Conservation (phyloP, 768 basidiomycete genomes). For the Termitomyces sp. region DNA sequence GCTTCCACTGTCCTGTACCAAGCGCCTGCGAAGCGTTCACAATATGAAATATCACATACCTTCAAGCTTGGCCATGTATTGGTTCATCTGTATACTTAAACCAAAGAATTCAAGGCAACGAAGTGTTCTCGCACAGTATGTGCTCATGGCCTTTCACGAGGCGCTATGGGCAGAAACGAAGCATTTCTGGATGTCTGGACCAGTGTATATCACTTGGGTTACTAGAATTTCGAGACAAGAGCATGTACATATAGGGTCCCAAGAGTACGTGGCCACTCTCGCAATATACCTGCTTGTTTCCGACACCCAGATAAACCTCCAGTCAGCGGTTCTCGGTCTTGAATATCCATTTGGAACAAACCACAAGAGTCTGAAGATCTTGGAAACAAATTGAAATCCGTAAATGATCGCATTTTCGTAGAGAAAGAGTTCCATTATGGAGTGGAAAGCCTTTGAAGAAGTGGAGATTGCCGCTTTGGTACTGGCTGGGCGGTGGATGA, state of each 20-base stretch:
- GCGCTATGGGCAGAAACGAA: background rate
- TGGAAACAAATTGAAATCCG: background rate
- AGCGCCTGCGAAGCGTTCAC: too few species aligned
- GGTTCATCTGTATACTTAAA: background rate
- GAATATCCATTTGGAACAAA: background rate
- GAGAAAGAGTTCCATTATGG: background rate
- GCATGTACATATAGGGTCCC: background rate
- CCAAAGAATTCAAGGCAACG: background rate
- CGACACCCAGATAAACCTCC: background rate
- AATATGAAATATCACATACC: background rate
- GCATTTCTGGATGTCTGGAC: too few species aligned
- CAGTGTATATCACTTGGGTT: background rate
- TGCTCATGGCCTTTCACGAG: background rate
- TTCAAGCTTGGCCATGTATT: background rate
- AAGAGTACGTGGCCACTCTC: background rate
- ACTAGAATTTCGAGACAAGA: background rate
- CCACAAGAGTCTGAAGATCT: background rate
- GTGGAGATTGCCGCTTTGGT: too few species aligned
- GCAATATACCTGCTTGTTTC: background rate
- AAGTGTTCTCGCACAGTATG: background rate
- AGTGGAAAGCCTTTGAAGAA: background rate
- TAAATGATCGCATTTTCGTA: background rate
- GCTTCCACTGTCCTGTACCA: too few species aligned
- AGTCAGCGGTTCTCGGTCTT: background rate
- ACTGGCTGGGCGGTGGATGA: too few species aligned